These are phyloP conservation scores for Tuctoria greenei DNA, from an alignment of 176 grass and related monocot genomes.

Conservation along the genomic window DNA sequence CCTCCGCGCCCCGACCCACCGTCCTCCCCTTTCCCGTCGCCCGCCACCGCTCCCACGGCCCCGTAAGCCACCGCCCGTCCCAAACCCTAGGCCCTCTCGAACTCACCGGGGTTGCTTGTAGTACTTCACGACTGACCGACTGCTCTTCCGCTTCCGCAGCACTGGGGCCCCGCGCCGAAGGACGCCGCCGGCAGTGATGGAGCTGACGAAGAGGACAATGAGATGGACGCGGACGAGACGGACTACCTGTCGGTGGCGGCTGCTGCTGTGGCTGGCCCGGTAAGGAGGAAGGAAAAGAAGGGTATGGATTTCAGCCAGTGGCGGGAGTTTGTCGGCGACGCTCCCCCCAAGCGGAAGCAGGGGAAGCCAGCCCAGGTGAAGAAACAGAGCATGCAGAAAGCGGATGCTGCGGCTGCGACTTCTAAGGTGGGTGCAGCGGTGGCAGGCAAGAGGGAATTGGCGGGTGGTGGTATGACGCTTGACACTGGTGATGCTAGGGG, in stretches of 20 bases:
- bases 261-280: conserved; percentile 33
- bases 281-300: conserved; percentile 83
- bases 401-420: neutral
- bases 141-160: conserved; percentile 37
- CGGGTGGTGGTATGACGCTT: neutral
- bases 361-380: conserved; percentile 23
- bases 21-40: conserved; percentile 88
- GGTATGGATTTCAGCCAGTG: conserved; percentile 74
- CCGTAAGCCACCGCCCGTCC: conserved; percentile 33
- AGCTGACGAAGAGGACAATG: conserved; percentile 38
- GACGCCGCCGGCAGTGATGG: conserved; percentile 17
- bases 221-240: conserved; percentile 53
- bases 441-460: neutral
- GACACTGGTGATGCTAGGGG: conserved; percentile 7
- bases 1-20: conserved; percentile 48
- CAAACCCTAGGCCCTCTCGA: conserved; percentile 33
- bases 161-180: conserved; percentile 48
- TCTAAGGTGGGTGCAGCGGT: neutral
- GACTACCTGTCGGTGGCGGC: conserved; percentile 46
- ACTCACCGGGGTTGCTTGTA: neutral
- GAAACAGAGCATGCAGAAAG: conserved; percentile 19
- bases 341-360: conserved; percentile 43
- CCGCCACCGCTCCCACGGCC: conserved; percentile 89
- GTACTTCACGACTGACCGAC: conserved; percentile 9
- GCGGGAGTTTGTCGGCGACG: conserved; percentile 49